These are phyloP conservation scores for Amniculicola lignicola DNA, from an alignment of 495 filamentous ascomycete species.

Conservation along the genomic window DNA sequence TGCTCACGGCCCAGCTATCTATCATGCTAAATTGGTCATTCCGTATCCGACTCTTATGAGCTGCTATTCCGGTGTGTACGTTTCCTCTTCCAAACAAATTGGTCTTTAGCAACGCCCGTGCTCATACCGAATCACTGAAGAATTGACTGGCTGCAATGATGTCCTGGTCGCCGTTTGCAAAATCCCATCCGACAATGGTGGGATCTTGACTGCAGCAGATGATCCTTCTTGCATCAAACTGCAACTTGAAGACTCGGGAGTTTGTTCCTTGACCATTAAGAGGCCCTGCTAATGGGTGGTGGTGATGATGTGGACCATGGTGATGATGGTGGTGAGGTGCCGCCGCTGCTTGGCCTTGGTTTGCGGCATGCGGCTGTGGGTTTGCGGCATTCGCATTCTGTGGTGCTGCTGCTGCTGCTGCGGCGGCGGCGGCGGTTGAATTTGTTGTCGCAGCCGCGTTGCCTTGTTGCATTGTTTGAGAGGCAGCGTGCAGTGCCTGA, in stretches of 20 bases:
- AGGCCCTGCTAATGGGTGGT: constrained; percentile 20
- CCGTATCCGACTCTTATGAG: too few relatives aligned
- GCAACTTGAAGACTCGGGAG: constrained; percentile 89
- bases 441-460: constrained; percentile 10
- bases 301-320: constrained; percentile 31
- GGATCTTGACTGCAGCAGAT: constrained; percentile 90
- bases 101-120: neutral
- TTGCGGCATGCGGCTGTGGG: constrained; percentile 9
- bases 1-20: too few relatives aligned
- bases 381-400: too few relatives aligned
- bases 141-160: constrained; percentile 78
- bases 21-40: too few relatives aligned
- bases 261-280: constrained; percentile 17
- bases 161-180: constrained; percentile 82
- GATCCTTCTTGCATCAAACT: constrained; percentile 92
- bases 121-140: constrained; percentile 49
- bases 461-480: constrained; percentile 23
- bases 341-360: constrained; percentile 1
- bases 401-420: constrained; percentile 13
- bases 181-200: constrained; percentile 96
- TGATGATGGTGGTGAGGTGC: constrained; percentile 15
- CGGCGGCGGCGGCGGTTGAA: neutral
- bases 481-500: constrained; percentile 28
- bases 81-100: too few relatives aligned
- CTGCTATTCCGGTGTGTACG: too few relatives aligned